Evolutionary conservation across 192 early-diverging fungal species (phyloP).

Genomic region (Entophlyctis luteolus): DNA sequence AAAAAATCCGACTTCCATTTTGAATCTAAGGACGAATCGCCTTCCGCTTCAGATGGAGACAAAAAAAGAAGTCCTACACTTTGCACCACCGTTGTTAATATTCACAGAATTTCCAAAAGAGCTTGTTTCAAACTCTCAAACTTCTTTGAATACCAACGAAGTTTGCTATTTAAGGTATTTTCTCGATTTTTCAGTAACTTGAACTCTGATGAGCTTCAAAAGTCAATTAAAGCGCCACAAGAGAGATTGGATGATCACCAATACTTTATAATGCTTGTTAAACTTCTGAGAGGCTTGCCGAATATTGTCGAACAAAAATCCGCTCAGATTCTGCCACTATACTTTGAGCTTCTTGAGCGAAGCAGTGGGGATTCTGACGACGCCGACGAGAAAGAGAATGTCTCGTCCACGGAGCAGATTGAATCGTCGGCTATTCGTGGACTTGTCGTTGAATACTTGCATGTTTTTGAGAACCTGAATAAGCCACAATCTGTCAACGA

Average conservation of each 20-base stretch:
- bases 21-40: not conserved
- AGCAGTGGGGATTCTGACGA: not conserved
- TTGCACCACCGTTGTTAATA: constrained; percentile 6
- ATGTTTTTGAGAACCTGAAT: constrained; percentile 63
- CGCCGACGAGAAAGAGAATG: constrained; percentile 48
- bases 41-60: not conserved
- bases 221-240: not conserved
- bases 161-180: constrained; percentile 21
- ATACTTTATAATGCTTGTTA: constrained; percentile 31
- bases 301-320: constrained; percentile 38
- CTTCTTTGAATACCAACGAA: constrained; percentile 1
- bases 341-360: constrained; percentile 36
- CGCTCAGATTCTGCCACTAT: constrained; percentile 37
- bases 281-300: constrained; percentile 32
- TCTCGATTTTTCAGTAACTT: not conserved
- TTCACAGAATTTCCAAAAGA: not conserved
- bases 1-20: constrained; percentile 6
- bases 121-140: not conserved
- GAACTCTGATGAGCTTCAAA: not conserved
- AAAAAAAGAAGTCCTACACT: not conserved
- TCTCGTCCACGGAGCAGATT: constrained; percentile 35
- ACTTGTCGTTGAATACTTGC: constrained; percentile 53
- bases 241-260: constrained; percentile 34
- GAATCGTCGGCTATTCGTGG: constrained; percentile 17
- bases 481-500: constrained; percentile 57